These are phyloP conservation scores for Pulveroboletus sp. DNA, from an alignment of 768 basidiomycete species.

Conservation along the genomic window DNA sequence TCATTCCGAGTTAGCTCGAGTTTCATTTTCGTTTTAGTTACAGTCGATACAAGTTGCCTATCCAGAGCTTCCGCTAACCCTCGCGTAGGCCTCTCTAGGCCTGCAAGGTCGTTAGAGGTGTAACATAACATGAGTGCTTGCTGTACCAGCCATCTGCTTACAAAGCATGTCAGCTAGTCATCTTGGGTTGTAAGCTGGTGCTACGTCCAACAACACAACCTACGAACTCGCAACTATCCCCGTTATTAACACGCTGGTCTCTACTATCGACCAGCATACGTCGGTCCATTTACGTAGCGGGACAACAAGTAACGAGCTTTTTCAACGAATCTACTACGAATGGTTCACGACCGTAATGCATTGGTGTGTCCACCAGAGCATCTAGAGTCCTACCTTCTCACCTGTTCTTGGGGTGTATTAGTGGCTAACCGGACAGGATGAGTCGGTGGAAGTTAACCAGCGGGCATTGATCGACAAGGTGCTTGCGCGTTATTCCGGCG, in stretches of 20 bases:
- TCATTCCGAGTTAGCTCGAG: no score
- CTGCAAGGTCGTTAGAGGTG: no score
- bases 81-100: no score
- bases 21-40: no score
- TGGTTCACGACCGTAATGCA: slow-evolving; percentile 29
- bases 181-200: no score
- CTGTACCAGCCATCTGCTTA: no score
- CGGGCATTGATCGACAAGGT: slow-evolving; percentile 97
- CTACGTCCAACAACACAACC: no score
- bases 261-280: background rate
- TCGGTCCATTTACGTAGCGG: background rate
- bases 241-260: background rate
- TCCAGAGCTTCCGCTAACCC: no score
- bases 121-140: no score
- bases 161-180: background rate
- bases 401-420: slow-evolving; percentile 10
- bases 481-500: slow-evolving; percentile 90
- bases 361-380: slow-evolving; percentile 17
- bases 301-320: background rate
- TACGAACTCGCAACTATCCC: no score
- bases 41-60: no score
- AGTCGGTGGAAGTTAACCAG: slow-evolving; percentile 89
- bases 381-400: background rate
- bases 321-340: slow-evolving; percentile 1
- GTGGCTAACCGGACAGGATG: slow-evolving; percentile 65